Evolutionary conservation across 208 protist genomes (phyloP).

Genomic region (Crithidia thermophila): DNA sequence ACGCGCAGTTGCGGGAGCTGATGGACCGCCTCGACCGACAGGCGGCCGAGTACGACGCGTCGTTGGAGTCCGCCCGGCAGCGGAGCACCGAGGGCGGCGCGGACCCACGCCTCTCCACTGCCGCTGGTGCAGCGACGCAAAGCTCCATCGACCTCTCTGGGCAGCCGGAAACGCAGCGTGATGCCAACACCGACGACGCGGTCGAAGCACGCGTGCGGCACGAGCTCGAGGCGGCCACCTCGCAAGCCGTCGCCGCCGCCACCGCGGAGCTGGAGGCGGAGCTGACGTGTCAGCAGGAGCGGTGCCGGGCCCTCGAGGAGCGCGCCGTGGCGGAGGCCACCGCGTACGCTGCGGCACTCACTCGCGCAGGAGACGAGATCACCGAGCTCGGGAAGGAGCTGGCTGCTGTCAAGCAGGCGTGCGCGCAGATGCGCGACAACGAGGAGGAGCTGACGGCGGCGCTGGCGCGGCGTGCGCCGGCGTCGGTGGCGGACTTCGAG

Average conservation of each 20-base stretch:
- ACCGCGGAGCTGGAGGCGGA: constrained; percentile 1
- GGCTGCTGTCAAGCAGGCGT: constrained; percentile 9
- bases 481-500: constrained; percentile 23
- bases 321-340: constrained; percentile 5
- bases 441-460: constrained; percentile 23
- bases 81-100: constrained; percentile 5
- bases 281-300: neutral
- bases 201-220: neutral
- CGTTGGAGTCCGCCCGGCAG: neutral
- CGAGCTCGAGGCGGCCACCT: neutral
- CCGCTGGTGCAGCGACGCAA: neutral
- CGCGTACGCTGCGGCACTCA: constrained; percentile 6
- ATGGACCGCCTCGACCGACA: neutral
- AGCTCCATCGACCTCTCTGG: too few species aligned
- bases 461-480: constrained; percentile 27
- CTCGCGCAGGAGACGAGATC: constrained; percentile 3
- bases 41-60: neutral
- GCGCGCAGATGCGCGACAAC: constrained; percentile 15
- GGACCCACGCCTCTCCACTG: neutral
- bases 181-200: neutral
- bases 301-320: neutral
- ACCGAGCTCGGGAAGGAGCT: constrained; percentile 26
- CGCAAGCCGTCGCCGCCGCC: neutral
- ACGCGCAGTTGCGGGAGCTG: constrained; percentile 29
- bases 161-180: neutral